These are phyloP conservation scores for Trichosporon sp. DNA, from an alignment of 1,284 basidiomycete species.

Conservation along the genomic window DNA sequence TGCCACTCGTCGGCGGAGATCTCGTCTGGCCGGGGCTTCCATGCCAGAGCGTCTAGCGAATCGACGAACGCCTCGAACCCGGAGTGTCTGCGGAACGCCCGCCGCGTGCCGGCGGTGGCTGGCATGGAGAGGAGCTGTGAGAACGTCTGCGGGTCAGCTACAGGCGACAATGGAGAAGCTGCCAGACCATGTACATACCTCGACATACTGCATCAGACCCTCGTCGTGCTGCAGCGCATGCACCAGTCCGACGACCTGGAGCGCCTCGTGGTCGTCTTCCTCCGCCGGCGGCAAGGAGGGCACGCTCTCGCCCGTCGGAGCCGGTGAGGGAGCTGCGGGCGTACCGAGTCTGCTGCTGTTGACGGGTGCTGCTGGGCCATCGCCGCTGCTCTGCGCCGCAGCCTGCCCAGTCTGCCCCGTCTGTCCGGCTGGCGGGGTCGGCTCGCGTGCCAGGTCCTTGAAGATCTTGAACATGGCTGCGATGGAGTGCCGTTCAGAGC, in stretches of 20 bases:
- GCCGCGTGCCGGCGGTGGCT: conserved; percentile 30
- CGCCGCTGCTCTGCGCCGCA: background rate
- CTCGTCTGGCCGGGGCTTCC: conserved; percentile 29
- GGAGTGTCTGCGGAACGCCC: conserved; percentile 42
- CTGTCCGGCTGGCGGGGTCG: conserved; percentile 31
- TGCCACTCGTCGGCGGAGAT: conserved; percentile 41
- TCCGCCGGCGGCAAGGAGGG: conserved; percentile 12
- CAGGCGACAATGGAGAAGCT: no score
- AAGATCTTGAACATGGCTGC: conserved; percentile 53
- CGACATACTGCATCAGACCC: conserved; percentile 44
- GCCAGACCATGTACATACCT: conserved; percentile 39
- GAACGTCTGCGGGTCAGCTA: conserved; percentile 37
- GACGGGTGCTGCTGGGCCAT: background rate
- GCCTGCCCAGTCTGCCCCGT: conserved; percentile 24
- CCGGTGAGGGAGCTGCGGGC: background rate
- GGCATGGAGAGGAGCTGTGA: conserved; percentile 45
- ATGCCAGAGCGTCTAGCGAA: conserved; percentile 36
- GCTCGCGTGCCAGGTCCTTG: conserved; percentile 52
- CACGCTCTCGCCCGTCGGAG: background rate
- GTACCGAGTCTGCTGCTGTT: background rate
- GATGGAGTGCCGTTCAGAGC: background rate
- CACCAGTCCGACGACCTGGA: conserved; percentile 39
- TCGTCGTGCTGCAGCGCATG: conserved; percentile 35
- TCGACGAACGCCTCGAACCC: conserved; percentile 41
- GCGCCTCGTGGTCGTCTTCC: conserved; percentile 39